phyloP scores from a whole-genome alignment of 768 basidiomycete species.

The Lepiota brunneoincarnata region DNA sequence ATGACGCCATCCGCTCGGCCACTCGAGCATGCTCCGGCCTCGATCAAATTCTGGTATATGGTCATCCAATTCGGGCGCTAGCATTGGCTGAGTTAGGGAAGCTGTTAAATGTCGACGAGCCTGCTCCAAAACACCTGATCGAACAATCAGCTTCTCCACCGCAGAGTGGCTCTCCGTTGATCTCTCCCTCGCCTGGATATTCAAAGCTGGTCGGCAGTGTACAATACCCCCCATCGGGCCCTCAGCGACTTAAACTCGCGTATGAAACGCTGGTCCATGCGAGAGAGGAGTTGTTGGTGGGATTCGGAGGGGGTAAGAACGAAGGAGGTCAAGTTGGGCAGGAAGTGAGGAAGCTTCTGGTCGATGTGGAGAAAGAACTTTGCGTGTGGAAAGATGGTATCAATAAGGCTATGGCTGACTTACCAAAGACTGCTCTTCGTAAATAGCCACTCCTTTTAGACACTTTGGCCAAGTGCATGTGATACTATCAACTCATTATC shows the following conservation, averaged over 20 bases:
- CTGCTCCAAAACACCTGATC: slow-evolving; percentile 31
- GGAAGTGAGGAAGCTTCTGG: slow-evolving; percentile 56
- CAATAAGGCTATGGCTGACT: slow-evolving; percentile 51
- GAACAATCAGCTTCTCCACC: not conserved
- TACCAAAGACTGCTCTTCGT: slow-evolving; percentile 6
- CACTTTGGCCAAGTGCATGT: not conserved
- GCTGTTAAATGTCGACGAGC: slow-evolving; percentile 77
- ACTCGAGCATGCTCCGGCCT: slow-evolving; percentile 55
- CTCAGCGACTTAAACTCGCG: slow-evolving; percentile 59
- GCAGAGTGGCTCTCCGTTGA: too few relatives aligned
- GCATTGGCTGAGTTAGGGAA: slow-evolving; percentile 81
- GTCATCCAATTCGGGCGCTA: slow-evolving; percentile 78
- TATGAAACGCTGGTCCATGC: slow-evolving; percentile 64
- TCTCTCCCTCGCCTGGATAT: not conserved
- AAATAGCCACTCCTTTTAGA: not conserved
- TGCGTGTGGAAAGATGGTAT: slow-evolving; percentile 66
- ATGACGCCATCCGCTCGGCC: slow-evolving; percentile 59
- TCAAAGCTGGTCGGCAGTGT: slow-evolving; percentile 10
- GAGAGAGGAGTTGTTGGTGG: slow-evolving; percentile 56
- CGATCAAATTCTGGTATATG: slow-evolving; percentile 46
- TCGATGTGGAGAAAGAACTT: slow-evolving; percentile 70
- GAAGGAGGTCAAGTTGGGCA: slow-evolving; percentile 72
- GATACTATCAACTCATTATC: too few relatives aligned
- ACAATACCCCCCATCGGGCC: slow-evolving; percentile 66
- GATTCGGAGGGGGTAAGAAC: slow-evolving; percentile 62